phyloP scores from a whole-genome alignment of 1,139 yeast genomes.

The Candida pseudoviswanathii region DNA sequence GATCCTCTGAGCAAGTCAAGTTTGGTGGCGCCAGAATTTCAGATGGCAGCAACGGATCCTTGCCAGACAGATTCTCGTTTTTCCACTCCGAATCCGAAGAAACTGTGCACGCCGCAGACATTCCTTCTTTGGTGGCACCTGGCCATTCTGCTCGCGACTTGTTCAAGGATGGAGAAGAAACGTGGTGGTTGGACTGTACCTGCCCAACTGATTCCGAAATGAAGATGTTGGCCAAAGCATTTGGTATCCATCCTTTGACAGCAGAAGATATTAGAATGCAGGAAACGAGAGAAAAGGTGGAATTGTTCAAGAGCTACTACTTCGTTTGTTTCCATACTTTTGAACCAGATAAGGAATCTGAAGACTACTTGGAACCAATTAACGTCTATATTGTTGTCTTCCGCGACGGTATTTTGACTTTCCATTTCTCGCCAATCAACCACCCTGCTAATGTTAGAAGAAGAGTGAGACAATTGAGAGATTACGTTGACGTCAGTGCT shows the following conservation, averaged over 20 bases:
- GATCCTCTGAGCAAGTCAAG: slow-evolving; percentile 27
- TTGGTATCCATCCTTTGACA: slow-evolving; percentile 82
- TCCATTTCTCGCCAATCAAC: slow-evolving; percentile 77
- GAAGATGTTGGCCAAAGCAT: slow-evolving; percentile 64
- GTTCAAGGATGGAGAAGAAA: slow-evolving; percentile 57
- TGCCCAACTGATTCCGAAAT: slow-evolving; percentile 71
- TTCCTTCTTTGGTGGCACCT: slow-evolving; percentile 69
- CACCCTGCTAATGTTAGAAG: slow-evolving; percentile 87
- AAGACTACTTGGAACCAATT: slow-evolving; percentile 81
- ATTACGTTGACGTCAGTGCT: slow-evolving; percentile 80
- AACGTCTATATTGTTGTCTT: slow-evolving; percentile 88
- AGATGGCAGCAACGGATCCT: slow-evolving; percentile 24
- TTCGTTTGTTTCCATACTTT: slow-evolving; percentile 81
- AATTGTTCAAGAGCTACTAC: slow-evolving; percentile 69
- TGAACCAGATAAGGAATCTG: slow-evolving; percentile 71
- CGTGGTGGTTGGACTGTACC: slow-evolving; percentile 76
- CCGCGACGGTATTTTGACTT: slow-evolving; percentile 76
- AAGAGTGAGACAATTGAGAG: slow-evolving; percentile 85
- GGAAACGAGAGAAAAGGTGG: slow-evolving; percentile 82
- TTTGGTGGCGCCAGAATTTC: slow-evolving; percentile 16
- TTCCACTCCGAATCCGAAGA: slow-evolving; percentile 81
- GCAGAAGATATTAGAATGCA: slow-evolving; percentile 84
- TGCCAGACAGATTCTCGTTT: slow-evolving; percentile 81
- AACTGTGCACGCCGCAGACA: slow-evolving; percentile 86
- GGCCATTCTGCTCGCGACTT: slow-evolving; percentile 66